phyloP scores from a whole-genome alignment of 2,329 filamentous ascomycete genomes.

The Aspergillus fischeri region DNA sequence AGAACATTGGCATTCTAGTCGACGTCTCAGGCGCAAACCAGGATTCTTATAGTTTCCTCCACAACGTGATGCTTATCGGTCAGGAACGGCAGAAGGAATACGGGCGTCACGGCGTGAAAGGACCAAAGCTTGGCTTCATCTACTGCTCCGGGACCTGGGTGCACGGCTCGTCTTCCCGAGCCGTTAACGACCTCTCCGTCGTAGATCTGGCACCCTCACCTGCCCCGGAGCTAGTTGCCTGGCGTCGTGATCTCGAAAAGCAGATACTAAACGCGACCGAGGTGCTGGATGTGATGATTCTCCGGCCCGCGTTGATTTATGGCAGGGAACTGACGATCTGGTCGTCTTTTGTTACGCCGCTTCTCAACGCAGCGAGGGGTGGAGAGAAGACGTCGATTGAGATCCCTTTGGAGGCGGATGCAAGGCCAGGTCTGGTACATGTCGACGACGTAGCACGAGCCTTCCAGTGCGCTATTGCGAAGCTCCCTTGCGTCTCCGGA shows the following conservation, averaged over 20 bases:
- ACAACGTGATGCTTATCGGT: constrained; percentile 12
- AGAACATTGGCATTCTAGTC: constrained; percentile 34
- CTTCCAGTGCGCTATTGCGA: constrained; percentile 30
- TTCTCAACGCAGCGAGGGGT: constrained; percentile 11
- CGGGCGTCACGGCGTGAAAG: constrained; percentile 9
- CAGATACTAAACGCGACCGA: background rate
- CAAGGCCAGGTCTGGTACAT: background rate
- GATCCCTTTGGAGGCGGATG: background rate
- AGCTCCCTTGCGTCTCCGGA: constrained; percentile 19
- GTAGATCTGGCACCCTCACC: background rate
- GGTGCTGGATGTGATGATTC: constrained; percentile 2
- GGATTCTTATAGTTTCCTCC: constrained; percentile 20
- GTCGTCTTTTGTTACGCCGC: constrained; percentile 9
- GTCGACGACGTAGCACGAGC: constrained; percentile 38
- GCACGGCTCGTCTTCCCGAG: constrained; percentile 26
- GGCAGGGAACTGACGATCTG: constrained; percentile 32
- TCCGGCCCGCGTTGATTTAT: constrained; percentile 23
- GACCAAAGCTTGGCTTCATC: constrained; percentile 36
- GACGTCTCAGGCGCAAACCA: constrained; percentile 26
- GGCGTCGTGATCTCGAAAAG: background rate
- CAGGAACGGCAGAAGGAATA: background rate
- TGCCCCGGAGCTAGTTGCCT: background rate
- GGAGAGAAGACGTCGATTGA: background rate
- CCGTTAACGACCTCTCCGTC: constrained; percentile 23
- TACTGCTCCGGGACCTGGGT: constrained; percentile 38